These are phyloP conservation scores for Toxoplasma gondii DNA, from an alignment of 169 alveolate genomes.

Conservation along the genomic window DNA sequence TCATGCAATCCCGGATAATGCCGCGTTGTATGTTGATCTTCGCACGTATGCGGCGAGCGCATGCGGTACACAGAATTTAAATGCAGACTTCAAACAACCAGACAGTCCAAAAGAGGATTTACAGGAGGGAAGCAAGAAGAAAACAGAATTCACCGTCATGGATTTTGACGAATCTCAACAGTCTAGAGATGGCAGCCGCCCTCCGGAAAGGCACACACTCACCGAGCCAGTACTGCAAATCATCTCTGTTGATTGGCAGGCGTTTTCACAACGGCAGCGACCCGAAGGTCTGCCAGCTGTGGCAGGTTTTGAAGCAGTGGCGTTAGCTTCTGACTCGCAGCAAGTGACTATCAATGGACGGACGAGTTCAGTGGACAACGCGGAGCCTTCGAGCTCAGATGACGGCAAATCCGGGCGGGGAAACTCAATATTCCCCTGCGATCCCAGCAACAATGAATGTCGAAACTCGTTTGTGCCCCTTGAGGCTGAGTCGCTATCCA, in stretches of 20 bases:
- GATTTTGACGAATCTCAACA: not conserved
- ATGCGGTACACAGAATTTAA: not conserved
- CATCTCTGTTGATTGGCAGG: not conserved
- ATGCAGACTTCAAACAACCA: too few species aligned
- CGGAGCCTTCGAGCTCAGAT: too few species aligned
- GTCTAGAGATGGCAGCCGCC: not conserved
- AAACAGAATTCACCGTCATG: not conserved
- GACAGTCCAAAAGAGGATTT: not conserved
- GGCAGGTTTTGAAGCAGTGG: too few species aligned
- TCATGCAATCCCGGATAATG: not conserved
- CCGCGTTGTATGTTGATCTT: not conserved
- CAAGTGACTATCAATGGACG: too few species aligned
- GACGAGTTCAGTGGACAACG: too few species aligned
- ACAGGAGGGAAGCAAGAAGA: not conserved
- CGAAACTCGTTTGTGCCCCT: too few species aligned
- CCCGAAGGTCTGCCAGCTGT: not conserved
- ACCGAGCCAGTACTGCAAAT: not conserved
- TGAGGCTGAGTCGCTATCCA: too few species aligned
- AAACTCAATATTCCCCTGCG: too few species aligned
- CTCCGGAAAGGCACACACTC: not conserved
- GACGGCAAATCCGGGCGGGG: too few species aligned
- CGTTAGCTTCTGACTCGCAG: too few species aligned
- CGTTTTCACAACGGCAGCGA: not conserved
- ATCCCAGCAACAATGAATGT: too few species aligned
- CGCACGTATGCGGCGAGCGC: not conserved